Evolutionary conservation across 2,329 filamentous ascomycete genomes (phyloP), one percentile per base, ranked within the genome.

Genomic region (Chalaropsis ovoidea): DNA sequence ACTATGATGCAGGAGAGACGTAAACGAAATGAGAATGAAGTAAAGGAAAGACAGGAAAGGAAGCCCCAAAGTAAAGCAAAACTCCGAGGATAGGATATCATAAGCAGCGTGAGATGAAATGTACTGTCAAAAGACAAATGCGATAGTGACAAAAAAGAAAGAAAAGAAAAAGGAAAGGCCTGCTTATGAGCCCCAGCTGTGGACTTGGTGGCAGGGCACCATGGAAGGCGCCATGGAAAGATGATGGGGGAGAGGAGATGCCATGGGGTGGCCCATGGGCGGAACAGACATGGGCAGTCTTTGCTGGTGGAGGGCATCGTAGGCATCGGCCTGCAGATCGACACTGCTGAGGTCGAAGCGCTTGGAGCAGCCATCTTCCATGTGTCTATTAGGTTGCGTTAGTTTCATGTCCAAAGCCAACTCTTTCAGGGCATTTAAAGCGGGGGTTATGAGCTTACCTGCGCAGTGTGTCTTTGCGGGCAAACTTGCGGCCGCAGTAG

Each of bases 381-480:
- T 85, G 70, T 92, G 88, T 72, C 88, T 91, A 69, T 49, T 22
- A 43, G 13, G 31, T 60, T 68, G 54, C 69, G 62, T 52, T 52
- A 52, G 47, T 24, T 7, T 52, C 22, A 27, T 52, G 15, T 47
- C 52, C 24, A 62, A 22, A 22, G 47, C 22, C 3, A 2, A 39
- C 27, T 15, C 24, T 35, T 22, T 27, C 8, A 42, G 22, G 24
- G 10, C 2, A n/a, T 24, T 7, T 19, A 3, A 7, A 35, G n/a
- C 17, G 15, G 3, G 43, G 27, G 7, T 5, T 27, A 27, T 41
- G 13, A 54, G 65, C 80, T 75, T 76, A 90, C 89, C 90, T 87
- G 75, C 85, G 78, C n/a, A 94, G 78, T 0, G 89, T 94, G 71
- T 95, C 90, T 73, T 90, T 91, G 56, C 90, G 82, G 31, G 88